Base-by-base conservation (phyloP, 2,329 filamentous ascomycete species). In the Hymenoscyphus linearis region DNA sequence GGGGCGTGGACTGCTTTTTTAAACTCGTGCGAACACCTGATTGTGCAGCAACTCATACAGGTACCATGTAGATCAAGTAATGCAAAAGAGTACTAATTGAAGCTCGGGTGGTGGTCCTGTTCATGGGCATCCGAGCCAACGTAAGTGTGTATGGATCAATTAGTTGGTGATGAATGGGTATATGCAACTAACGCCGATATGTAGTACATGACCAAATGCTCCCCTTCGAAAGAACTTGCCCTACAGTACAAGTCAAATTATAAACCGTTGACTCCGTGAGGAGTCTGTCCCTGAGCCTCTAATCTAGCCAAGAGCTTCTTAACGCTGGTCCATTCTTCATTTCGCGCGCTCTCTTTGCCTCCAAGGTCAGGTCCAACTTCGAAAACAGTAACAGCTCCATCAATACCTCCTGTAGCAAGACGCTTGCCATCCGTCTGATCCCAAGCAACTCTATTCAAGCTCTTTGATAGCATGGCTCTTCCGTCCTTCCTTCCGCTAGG, bases 391-490 rank as follows among this genome's bases (percentile, higher is more conserved):
- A 97, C 81, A 1, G 91, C 86, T 12, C 93, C 93, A 71, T 97
- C 93, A 64, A 99, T 88, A 3, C 95, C 95, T 52, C 95, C 96
- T 0, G 92, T 92, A 1, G 93, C 95, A 57, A 98, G 78, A 57
- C 90, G 84, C 75, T 89, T 89, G 55, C 95, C 96, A 72, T 97
- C 93, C 52, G 85, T 88, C 69, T 87, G 86, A 76, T 99, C 95
- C 95, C 95, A 99, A 0, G 91, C 89, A 52, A 97, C 80, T 78
- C 95, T 96, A 76, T 99, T 99, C 70, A 99, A 77, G 73, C 92
- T 96, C 77, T 91, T 89, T 61, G 88, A 90, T 69, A 93, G 81
- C 74, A 91, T 85, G 31, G 85, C 84, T 74, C 84, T 76, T 64
- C 86, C 83, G 54, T 85, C 84, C 69, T 85, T 83, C 71, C 88